Base-by-base conservation (phyloP, 2,329 filamentous ascomycete genomes). In the Colletotrichum sp. region DNA sequence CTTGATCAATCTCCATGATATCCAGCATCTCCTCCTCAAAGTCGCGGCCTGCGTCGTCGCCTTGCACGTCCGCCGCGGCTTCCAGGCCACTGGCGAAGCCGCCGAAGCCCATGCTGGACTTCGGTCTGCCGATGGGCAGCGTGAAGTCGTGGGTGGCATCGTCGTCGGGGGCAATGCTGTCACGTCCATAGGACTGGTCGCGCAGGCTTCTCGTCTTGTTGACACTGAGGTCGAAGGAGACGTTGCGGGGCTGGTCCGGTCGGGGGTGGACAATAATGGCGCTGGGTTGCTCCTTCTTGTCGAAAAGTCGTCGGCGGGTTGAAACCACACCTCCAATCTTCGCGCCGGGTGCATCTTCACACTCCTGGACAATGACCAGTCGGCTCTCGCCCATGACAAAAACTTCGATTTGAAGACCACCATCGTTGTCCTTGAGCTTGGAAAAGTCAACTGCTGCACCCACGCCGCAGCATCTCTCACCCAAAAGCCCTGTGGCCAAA, bases 1-100 rank as follows among this genome's bases (percentile, higher is more conserved):
- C 90, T 74, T 90, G 88, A 78, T 93, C 92, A 79, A 93, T 92
- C 78, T 92, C 91, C 87, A 92, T 90, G 60, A 93, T 91, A 80
- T 93, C 91, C 78, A 93, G 85, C 86, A 92, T 90, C 82, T 92
- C 91, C 34, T 87, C 86, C 80, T 92, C 91, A 15, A 92, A 86
- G 72, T 92, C 87, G 36, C 91, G 85, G 30, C 85, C 84, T 26
- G 85, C 87, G n/a, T 88, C 84, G 67, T 90, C 88, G 38, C 88
- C 86, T 26, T 85, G 84, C 8, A 85, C 82, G 72, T 92, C 90
- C 5, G 91, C 91, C 3, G 91, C 91, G 3, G 85, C 87, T 65
- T 84, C 86, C 36, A 92, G 80, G 21, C 86, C 89, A 58, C 88
- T 86, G 48, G 86, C 86, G 77, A 92, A 92, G 21, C 87, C 85